phyloP scores from a whole-genome alignment of 208 protist genomes.

The Acanthamoeba castellanii region DNA sequence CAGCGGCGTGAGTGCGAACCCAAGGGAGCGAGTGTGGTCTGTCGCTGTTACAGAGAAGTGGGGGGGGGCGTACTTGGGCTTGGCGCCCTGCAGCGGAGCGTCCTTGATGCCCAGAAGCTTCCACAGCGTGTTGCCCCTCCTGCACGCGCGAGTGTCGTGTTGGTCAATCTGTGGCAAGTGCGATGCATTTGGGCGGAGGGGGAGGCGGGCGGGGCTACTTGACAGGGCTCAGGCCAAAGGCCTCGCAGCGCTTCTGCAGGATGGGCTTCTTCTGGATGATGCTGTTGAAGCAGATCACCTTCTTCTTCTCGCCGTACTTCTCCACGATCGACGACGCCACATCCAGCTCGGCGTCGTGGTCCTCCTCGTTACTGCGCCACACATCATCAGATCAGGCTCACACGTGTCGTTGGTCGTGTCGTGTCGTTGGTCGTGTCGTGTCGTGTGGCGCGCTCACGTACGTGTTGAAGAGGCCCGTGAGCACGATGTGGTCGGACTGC shows the following conservation, averaged over 20 bases:
- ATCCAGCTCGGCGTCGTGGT: not conserved
- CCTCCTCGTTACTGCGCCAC: not conserved
- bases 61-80: not conserved
- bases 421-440: not conserved
- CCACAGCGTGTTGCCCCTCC: constrained; percentile 17
- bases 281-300: constrained; percentile 53
- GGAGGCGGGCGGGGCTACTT: too few species aligned
- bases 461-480: constrained; percentile 28
- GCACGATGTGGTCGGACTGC: not conserved
- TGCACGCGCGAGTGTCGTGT: not conserved
- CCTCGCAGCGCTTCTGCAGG: constrained; percentile 17
- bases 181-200: too few species aligned
- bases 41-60: not conserved
- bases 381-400: too few species aligned
- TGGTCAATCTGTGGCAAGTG: not conserved
- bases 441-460: not conserved
- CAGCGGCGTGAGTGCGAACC: too few species aligned
- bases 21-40: too few species aligned
- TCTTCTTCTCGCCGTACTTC: constrained; percentile 31
- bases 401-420: not conserved
- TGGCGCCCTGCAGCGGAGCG: not conserved
- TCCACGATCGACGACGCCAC: constrained; percentile 36
- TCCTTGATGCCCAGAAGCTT: constrained; percentile 53
- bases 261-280: constrained; percentile 45
- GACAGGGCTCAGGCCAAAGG: constrained; percentile 41